Base-by-base conservation (phyloP, 768 basidiomycete genomes). In the Hypholoma fasciculare region DNA sequence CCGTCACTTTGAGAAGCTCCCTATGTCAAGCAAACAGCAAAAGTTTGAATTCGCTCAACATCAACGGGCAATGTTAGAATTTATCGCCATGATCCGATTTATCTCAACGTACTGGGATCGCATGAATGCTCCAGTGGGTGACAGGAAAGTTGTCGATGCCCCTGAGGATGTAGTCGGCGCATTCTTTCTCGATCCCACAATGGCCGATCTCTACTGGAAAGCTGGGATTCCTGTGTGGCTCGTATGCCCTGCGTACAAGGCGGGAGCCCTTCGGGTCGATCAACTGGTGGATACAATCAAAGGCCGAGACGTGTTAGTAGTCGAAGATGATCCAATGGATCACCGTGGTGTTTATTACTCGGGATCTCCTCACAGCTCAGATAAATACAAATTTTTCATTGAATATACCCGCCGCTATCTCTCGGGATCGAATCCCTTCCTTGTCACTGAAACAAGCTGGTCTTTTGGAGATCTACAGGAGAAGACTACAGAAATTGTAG, bases 191-290 rank as follows among this genome's bases (percentile, higher is more conserved):
- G 52, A 44, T 20, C 34, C 43, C 12, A 17, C 19, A 6, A 7
- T 46, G 16, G 49, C 43, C 7, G 36, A 56, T 19, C 20, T 14
- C 2, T 47, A 52, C 19, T 37, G 50, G 20, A 42, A 44, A 7
- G 59, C 55, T 2, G 59, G 54, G 34, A 39, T 60, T 0, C 59
- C 59, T 1, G 49, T 56, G 14, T 60, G 59, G 59, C 11, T 60
- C n/a, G 42, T 60, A 7, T 49, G 16, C 19, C 49, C 40, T 13
- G 59, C 54, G 3, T 27, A 42, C 3, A 40, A 13, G 20, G 59
- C 54, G 12, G 59, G 59, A 8, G 20, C 49, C 20, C 27, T 56
- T 7, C 59, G 54, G 14, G 34, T 60, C 2, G 59, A 60, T 48
- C 8, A 2, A 6, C 40, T 60, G 2, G 42, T 48, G 7, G 34